These are phyloP conservation scores for Euphorbia peplus DNA, from an alignment of 345 rosid genomes.

Conservation along the genomic window DNA sequence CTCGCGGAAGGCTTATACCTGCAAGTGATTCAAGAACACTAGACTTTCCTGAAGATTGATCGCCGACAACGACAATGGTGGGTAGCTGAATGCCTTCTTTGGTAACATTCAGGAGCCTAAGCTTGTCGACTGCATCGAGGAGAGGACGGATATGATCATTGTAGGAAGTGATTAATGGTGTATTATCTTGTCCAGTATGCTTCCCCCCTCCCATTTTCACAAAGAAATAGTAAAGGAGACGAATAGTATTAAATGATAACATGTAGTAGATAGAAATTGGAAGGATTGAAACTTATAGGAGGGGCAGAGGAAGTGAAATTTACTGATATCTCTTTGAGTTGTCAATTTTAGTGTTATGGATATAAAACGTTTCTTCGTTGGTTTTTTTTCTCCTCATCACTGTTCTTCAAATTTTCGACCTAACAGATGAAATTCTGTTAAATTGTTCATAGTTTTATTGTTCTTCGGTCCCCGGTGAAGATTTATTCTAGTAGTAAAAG, in stretches of 20 bases:
- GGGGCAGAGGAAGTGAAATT: too few species aligned
- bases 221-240: background rate
- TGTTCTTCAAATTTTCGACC: too few species aligned
- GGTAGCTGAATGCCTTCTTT: slow-evolving; percentile 40
- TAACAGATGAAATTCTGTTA: too few species aligned
- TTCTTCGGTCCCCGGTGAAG: too few species aligned
- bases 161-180: slow-evolving; percentile 25
- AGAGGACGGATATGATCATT: slow-evolving; percentile 42
- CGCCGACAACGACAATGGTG: slow-evolving; percentile 35
- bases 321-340: too few species aligned
- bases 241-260: background rate
- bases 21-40: slow-evolving; percentile 48
- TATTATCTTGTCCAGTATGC: too few species aligned
- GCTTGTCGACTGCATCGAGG: slow-evolving; percentile 46
- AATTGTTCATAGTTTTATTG: too few species aligned
- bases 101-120: slow-evolving; percentile 34
- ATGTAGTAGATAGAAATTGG: background rate
- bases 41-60: slow-evolving; percentile 34
- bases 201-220: background rate
- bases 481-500: background rate
- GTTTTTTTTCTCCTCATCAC: too few species aligned
- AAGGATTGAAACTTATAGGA: background rate
- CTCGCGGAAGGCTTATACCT: slow-evolving; percentile 40
- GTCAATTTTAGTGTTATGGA: too few species aligned
- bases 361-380: too few species aligned